Base-by-base conservation (phyloP, 768 basidiomycete species). In the Mycena venus region DNA sequence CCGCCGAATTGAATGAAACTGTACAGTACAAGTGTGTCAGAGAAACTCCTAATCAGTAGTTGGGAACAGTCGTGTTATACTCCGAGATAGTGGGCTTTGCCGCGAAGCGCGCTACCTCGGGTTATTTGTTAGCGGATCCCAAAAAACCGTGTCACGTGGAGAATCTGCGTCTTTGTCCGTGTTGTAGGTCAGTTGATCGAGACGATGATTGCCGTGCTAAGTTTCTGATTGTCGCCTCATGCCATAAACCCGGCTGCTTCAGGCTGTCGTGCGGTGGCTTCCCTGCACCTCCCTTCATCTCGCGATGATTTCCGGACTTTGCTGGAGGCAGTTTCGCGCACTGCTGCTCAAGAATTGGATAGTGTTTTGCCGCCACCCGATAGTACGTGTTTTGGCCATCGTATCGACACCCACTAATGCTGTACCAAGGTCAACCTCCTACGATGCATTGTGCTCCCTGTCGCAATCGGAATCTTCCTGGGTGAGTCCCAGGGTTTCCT, bases 381-480 rank as follows among this genome's bases (percentile, higher is more conserved):
- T 68, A 27, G 66, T 68, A 32, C 29, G 66, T 68, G 23, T 25
- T 21, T 32, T 68, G 5, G 15, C 55, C 17, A 17, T 42, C 36
- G 4, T 15, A 36, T 56, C 29, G 15, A 14, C n/a, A 25, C 17
- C 27, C 17, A 11, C 65, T 67, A 8, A 68, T 29, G 12, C 53
- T 21, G 32, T 6, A 40, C 42, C 51, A 42, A 88, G 88, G 75
- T 86, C 12, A 89, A 88, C 73, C 17, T 85, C 36, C 47, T 87
- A 21, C 80, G 88, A 67, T 88, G 88, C 49, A 71, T 88, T 68
- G 60, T 88, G 17, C 71, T 86, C 19, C 87, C 88, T 11, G 69
- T 88, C 15, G 88, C 80, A 40, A 87, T 84, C 62, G 88, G 88
- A 40, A 82, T 87, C 71, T 86, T 88, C 72, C 82, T 88, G 27